These are phyloP conservation scores for Ogataea thermomethanolica DNA, from an alignment of 805 yeast species.

Conservation along the genomic window DNA sequence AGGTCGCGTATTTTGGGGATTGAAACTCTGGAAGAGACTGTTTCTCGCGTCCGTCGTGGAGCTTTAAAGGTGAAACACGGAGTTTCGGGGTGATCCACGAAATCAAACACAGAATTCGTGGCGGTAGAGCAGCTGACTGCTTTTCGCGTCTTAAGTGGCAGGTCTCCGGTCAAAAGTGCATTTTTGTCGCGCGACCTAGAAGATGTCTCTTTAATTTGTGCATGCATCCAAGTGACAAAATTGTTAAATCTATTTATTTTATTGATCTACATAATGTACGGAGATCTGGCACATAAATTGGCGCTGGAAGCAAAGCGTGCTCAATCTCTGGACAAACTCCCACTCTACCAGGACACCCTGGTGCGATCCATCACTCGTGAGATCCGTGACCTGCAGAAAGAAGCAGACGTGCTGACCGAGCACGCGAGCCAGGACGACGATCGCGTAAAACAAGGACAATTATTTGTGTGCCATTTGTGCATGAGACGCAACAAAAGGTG, in stretches of 20 bases:
- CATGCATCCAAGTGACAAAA: slow-evolving; percentile 1
- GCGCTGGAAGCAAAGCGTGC: slow-evolving; percentile 82
- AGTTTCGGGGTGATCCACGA: slow-evolving; percentile 6
- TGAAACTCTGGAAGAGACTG: too few species aligned
- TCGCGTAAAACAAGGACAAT: slow-evolving; percentile 56
- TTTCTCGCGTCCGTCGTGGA: too few species aligned
- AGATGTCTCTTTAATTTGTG: too few species aligned
- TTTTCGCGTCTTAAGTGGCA: neutral
- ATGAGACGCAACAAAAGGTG: slow-evolving; percentile 90
- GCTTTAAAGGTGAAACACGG: too few species aligned
- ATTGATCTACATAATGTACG: slow-evolving; percentile 54
- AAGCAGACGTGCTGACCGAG: slow-evolving; percentile 45
- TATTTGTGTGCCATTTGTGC: slow-evolving; percentile 67
- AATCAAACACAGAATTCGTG: slow-evolving; percentile 7
- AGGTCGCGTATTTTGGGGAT: too few species aligned
- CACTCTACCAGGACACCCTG: slow-evolving; percentile 69
- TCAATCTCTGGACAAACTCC: slow-evolving; percentile 56
- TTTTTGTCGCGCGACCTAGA: neutral
- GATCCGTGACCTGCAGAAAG: slow-evolving; percentile 56
- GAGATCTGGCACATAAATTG: slow-evolving; percentile 82
- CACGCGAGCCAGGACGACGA: slow-evolving; percentile 26
- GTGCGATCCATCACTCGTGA: slow-evolving; percentile 72
- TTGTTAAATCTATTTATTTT: slow-evolving; percentile 1
- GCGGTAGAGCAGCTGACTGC: neutral
- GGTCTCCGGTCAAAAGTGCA: neutral